These are phyloP conservation scores for Discostella pseudostelligera DNA, from an alignment of 108 stramenopile species.

Conservation along the genomic window DNA sequence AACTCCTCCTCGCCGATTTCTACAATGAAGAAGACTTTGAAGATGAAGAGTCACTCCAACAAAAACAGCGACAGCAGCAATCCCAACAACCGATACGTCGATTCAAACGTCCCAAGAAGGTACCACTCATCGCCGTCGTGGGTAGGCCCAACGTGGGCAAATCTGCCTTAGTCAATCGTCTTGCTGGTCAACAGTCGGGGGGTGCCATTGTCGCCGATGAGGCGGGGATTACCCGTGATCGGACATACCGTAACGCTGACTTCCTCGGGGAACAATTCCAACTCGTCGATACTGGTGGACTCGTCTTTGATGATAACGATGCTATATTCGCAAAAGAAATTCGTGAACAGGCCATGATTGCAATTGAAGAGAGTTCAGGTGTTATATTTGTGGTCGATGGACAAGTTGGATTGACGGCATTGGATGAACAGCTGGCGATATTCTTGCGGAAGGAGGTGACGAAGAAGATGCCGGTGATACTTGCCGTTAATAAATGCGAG, in stretches of 20 bases:
- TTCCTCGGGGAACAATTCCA: slow-evolving; percentile 92
- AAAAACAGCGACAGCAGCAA: slow-evolving; percentile 1
- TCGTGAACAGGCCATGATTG: slow-evolving; percentile 91
- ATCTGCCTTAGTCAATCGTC: slow-evolving; percentile 91
- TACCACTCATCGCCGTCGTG: slow-evolving; percentile 88
- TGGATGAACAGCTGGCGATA: slow-evolving; percentile 87
- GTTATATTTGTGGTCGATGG: slow-evolving; percentile 96
- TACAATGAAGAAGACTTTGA: slow-evolving; percentile 15
- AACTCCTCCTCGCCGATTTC: slow-evolving; percentile 24
- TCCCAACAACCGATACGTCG: slow-evolving; percentile 50
- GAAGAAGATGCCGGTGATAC: slow-evolving; percentile 75
- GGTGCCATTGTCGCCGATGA: slow-evolving; percentile 96
- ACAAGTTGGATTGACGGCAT: slow-evolving; percentile 69
- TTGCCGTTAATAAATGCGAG: slow-evolving; percentile 98
- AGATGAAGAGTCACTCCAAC: background rate
- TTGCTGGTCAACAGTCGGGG: slow-evolving; percentile 78
- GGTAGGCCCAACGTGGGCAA: slow-evolving; percentile 99
- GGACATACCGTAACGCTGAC: slow-evolving; percentile 88
- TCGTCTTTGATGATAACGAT: slow-evolving; percentile 93
- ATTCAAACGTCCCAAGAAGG: slow-evolving; percentile 58
- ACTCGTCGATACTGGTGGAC: slow-evolving; percentile 93
- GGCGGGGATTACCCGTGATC: slow-evolving; percentile 93
- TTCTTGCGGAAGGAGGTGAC: slow-evolving; percentile 85
- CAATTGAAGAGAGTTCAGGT: slow-evolving; percentile 87
- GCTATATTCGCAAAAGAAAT: slow-evolving; percentile 93